Base-by-base conservation (phyloP, 108 stramenopile species). In the Thalassiosira profunda region DNA sequence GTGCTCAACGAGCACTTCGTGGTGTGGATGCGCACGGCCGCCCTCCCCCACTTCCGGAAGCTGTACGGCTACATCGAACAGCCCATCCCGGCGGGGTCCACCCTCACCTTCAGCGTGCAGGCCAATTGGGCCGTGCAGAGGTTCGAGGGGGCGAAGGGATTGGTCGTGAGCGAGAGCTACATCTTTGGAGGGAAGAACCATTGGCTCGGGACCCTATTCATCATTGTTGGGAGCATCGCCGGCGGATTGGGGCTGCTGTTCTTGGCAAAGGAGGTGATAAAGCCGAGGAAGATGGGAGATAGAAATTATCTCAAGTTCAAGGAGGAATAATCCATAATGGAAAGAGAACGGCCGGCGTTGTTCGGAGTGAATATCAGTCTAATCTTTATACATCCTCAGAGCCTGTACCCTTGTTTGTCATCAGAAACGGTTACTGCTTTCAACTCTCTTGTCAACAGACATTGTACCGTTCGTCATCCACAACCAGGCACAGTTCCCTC, bases 1-100 rank as follows among this genome's bases (percentile, higher is more conserved):
- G 99, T 99, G 2, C 82, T 76, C 10, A 89, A 99, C 68, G 98
- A 99, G 63, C 98, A 98, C 70, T 99, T 99, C 76, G 86, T 98
- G 5, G 98, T 99, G 5, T 99, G 99, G 99, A 99, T 99, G 99
- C 81, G 98, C 12, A 81, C 86, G 3, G 98, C 98, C 2, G 93
- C 92, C 0, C 63, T 95, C 8, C 92, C 98, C 1, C 78, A 56
- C 14, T 99, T 99, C 79, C 95, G 98, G 34, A 99, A 99, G 69
- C 81, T 99, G 9, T 99, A 99, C 67, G 99, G 98, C 12, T 93
- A 84, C 43, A 95, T 99, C 62, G 87, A 96, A 38, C 67, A 81
- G 48, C 84, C 83, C 26, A 84, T 99, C 45, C 87, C 88, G 8
- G 72, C 69, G 14, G 94, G 93, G 10, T 84, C 80, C 1, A 65